Evolutionary conservation across 345 rosid species (phyloP).

Genomic region (Syzygium grande): DNA sequence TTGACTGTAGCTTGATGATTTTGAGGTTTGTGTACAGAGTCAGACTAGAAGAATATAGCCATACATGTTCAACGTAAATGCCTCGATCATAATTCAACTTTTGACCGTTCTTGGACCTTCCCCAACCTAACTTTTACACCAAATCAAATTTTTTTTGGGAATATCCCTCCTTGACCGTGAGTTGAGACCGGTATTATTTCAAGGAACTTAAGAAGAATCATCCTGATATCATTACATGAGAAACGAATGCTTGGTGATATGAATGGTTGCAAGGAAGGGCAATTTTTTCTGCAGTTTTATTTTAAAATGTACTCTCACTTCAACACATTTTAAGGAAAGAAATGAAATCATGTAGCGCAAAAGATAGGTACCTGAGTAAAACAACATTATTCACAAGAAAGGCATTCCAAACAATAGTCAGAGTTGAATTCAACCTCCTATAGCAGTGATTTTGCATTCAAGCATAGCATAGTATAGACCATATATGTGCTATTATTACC

Average conservation of each 20-base stretch:
- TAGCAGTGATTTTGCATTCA: background rate
- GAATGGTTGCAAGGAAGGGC: background rate
- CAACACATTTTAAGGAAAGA: background rate
- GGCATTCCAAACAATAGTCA: background rate
- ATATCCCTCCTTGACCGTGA: background rate
- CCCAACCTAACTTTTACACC: background rate
- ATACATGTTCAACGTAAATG: background rate
- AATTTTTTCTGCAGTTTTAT: background rate
- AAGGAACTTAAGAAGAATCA: background rate
- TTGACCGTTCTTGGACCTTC: background rate
- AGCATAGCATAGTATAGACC: background rate
- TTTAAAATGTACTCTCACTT: background rate
- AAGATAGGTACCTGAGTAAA: background rate
- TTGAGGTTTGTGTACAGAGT: background rate
- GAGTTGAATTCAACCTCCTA: background rate
- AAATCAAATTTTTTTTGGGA: background rate
- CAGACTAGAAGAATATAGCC: background rate
- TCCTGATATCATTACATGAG: background rate
- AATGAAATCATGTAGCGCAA: background rate
- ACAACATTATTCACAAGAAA: background rate
- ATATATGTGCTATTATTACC: conserved; percentile 8
- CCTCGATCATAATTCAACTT: background rate
- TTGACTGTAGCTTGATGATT: background rate
- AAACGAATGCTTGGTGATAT: background rate
- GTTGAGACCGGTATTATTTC: background rate